A percentile compares a stretch with the other conserved stretches of the same genome.
phyloP scores from a whole-genome alignment of 2,329 filamentous ascomycete species.

The Hypoxylon sp. region DNA sequence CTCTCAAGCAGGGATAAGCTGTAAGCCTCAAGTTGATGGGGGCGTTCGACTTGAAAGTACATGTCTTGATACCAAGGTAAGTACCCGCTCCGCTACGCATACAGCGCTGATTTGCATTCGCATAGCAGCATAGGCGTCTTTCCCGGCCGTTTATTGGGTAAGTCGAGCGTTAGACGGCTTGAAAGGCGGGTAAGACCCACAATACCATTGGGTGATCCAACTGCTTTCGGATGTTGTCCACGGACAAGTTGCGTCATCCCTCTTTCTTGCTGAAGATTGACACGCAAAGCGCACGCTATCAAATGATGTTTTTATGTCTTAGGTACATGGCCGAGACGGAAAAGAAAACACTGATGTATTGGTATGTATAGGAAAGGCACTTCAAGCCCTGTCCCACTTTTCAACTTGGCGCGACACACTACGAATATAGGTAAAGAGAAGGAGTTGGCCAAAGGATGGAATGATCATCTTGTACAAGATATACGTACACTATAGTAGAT shows the following conservation, averaged over 20 bases:
- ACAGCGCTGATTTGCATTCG: constrained; percentile 16
- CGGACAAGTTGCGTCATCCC: constrained; percentile 38
- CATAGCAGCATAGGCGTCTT: constrained; percentile 21
- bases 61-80: background rate
- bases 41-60: background rate
- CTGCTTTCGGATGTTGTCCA: constrained; percentile 29
- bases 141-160: constrained; percentile 28
- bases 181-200: constrained; percentile 32
- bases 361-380: constrained; percentile 2
- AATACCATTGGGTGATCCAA: constrained; percentile 14
- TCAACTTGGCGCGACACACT: constrained; percentile 1
- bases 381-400: constrained; percentile 1
- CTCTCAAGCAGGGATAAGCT: background rate
- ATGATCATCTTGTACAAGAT: constrained; percentile 14
- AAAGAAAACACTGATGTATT: no score
- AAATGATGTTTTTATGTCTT: constrained; percentile 1
- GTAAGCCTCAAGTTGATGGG: background rate
- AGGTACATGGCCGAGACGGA: background rate
- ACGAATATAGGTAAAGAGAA: background rate
- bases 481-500: constrained; percentile 1
- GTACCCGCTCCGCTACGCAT: constrained; percentile 3
- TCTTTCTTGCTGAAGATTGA: constrained; percentile 30
- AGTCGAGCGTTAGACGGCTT: constrained; percentile 17
- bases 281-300: background rate
- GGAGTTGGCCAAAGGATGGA: constrained; percentile 18